Conservation (phyloP, 257 asterid genomes). For the Nicotiana undulata region DNA sequence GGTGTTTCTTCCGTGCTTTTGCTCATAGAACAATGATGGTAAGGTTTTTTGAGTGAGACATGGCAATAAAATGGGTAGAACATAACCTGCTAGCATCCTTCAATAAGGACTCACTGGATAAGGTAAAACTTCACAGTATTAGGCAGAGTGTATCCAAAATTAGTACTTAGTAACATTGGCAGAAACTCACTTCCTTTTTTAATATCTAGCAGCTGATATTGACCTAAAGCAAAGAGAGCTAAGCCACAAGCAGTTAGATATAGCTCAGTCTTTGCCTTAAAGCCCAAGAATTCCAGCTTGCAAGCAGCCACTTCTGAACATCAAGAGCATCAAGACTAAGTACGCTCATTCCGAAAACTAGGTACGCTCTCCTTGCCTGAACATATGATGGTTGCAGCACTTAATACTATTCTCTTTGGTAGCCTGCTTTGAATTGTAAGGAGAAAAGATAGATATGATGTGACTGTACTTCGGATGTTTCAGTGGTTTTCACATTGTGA, state of each 20-base stretch:
- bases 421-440: background rate
- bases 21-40: background rate
- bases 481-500: background rate
- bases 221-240: background rate
- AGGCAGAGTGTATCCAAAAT: background rate
- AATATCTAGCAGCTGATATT: background rate
- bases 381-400: background rate
- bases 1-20: background rate
- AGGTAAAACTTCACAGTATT: background rate
- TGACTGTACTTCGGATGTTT: background rate
- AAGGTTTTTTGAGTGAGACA: background rate
- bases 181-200: background rate
- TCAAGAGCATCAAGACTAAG: background rate
- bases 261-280: background rate
- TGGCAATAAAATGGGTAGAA: background rate
- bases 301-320: conserved; percentile 1
- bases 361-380: conserved; percentile 2
- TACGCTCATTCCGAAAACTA: background rate
- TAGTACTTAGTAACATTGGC: background rate
- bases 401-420: background rate
- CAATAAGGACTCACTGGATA: background rate
- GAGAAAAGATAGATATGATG: background rate
- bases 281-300: background rate
- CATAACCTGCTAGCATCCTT: background rate
- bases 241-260: background rate